Evolutionary conservation across 768 basidiomycete species (phyloP), one percentile per base, ranked within the genome.

Genomic region (Chlorophyllum brunneum): DNA sequence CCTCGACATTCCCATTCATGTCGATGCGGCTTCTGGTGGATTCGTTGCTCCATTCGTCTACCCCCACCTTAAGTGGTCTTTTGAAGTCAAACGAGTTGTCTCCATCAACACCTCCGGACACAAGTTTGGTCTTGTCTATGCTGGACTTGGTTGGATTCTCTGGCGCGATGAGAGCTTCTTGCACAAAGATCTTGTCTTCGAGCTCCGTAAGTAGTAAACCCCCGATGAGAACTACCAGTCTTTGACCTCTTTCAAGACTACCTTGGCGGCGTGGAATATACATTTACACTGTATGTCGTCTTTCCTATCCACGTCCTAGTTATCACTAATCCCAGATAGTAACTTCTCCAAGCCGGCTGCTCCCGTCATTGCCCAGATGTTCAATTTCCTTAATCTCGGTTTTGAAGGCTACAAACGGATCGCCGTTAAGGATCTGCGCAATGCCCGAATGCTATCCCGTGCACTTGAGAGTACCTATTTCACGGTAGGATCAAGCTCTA

Each of bases 1-100:
- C 1, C 69, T 76, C 43, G 67, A 78, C 57, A 70, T 87, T 54
- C 81, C 81, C 5, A 85, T 87, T 49, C 85, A 87, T 58, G 84
- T 86, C 18, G 83, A 85, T 56, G 83, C 72, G 5, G 83, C 83
- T 6, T 79, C 77, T 4, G 80, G 81, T 11, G 85, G 75, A 0
- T 82, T 88, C 61, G 70, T 84, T 42, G 82, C 82, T 9, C 84
- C 81, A 2, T 85, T 83, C 62, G 81, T 74, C 3, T 79, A 79
- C 62, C 82, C 82, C 0, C 60, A 71, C 22, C 69, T 76, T 55
- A 72, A 76, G 54, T 85, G 83, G 82, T 75, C 71, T 59, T 83
- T 85, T 61, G 72, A 79, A 48, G 68, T 77, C 22, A 73, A 78
- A n/a, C 72, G 78, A 36, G 81, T 83, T 0, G 73, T 75, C 18